Base-by-base conservation (phyloP, 2,329 filamentous ascomycete species). In the Colletotrichum paranaense region DNA sequence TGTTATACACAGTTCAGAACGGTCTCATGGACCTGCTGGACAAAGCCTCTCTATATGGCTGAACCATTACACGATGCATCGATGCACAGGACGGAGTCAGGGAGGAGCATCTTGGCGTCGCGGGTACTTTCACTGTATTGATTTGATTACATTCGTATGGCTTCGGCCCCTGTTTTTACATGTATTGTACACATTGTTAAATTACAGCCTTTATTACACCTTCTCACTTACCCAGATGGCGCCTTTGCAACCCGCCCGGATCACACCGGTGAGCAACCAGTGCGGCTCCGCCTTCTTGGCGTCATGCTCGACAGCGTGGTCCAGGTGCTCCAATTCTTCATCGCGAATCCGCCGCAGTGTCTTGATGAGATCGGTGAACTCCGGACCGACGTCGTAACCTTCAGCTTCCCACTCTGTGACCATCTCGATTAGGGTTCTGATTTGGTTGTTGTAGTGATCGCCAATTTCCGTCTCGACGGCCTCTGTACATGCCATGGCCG, bases 401-500 rank as follows among this genome's bases (percentile, higher is more conserved):
- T 92, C 88, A 9, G 86, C 87, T 83, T 96, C 90, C 87, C 95
- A 94, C 76, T 92, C 89, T 8, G 89, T 87, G 70, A 94, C 90
- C 92, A 97, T 98, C 75, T 93, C 92, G 52, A 98, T 82, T 77
- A 99, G 84, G 66, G 90, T 89, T 30, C 94, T 87, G 55, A 99
- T 95, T 85, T 99, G 97, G 76, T 92, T 91, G 81, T 98, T 98
- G 82, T 99, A 99, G 84, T 99, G 97, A 32, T 91, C 91, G 2
- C 97, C 97, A 75, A 99, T 99, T 86, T 98, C 97, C 7, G 96
- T 99, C 87, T 99, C 97, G 1, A 99, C 96, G 1, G 97, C 97
- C 84, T 99, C 97, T 0, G 97, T 98, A 81, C 97, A 99, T 14
- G 97, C 97, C 97, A 99, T 99, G 46, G 97, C 96, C 2, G 96